These are phyloP conservation scores for Cryptosporidium sp. DNA, from an alignment of 169 alveolate species.

Conservation along the genomic window DNA sequence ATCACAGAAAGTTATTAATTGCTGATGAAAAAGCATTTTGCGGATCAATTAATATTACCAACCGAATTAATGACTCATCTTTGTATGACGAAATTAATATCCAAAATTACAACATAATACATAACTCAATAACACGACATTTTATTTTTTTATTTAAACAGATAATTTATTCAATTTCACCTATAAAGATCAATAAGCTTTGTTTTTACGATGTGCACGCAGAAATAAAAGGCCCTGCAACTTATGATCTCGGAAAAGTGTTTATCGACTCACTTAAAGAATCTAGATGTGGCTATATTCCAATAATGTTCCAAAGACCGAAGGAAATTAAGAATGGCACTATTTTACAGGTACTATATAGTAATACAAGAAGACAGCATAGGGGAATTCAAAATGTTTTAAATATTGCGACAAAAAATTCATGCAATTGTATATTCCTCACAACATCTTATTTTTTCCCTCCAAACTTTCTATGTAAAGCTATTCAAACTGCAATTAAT, in stretches of 20 bases:
- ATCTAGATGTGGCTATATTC: slow-evolving; percentile 21
- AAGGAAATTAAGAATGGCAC: slow-evolving; percentile 77
- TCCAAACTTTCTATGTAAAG: slow-evolving; percentile 83
- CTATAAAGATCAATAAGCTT: slow-evolving; percentile 69
- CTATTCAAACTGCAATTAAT: slow-evolving; percentile 80
- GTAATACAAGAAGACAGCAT: slow-evolving; percentile 60
- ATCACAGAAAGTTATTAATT: slow-evolving; percentile 85
- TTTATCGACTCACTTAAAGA: slow-evolving; percentile 64
- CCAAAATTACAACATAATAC: slow-evolving; percentile 71
- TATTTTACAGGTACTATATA: slow-evolving; percentile 65
- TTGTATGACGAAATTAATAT: slow-evolving; percentile 13
- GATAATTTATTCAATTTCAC: slow-evolving; percentile 76
- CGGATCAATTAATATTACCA: slow-evolving; percentile 86
- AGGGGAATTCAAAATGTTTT: slow-evolving; percentile 67
- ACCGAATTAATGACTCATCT: slow-evolving; percentile 12
- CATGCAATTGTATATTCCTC: slow-evolving; percentile 79
- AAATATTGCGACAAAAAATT: slow-evolving; percentile 75
- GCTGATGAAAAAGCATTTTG: slow-evolving; percentile 84
- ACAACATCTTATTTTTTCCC: slow-evolving; percentile 88
- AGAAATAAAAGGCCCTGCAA: slow-evolving; percentile 81
- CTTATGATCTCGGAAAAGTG: slow-evolving; percentile 59
- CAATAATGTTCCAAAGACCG: slow-evolving; percentile 69
- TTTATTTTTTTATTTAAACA: slow-evolving; percentile 78
- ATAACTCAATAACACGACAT: slow-evolving; percentile 74
- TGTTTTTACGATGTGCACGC: slow-evolving; percentile 82